Base-by-base conservation (phyloP, 2,329 filamentous ascomycete species). In the Lasiodiplodia gonubiensis region DNA sequence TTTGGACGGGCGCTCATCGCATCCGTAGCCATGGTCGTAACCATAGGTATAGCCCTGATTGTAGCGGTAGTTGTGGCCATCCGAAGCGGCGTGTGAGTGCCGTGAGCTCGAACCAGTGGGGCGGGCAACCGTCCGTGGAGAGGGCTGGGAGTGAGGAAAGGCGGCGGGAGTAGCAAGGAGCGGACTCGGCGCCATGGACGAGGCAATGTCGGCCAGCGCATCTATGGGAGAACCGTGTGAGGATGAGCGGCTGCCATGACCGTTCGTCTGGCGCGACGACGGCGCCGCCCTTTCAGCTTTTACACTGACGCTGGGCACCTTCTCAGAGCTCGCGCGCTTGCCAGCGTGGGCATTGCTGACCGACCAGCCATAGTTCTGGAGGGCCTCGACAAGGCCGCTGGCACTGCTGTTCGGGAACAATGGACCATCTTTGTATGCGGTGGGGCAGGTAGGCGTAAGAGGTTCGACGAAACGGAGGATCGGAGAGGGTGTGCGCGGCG, bases 1-100 rank as follows among this genome's bases (percentile, higher is more conserved):
- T 76, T 90, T 90, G 23, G 85, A 77, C 4, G 87, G 86, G 55
- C 85, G 82, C 71, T 88, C 83, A 57, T 78, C 73, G 25, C 74
- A 70, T 51, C 70, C 70, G 37, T 64, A 54, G 30, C 59, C 61
- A 25, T 59, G 25, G 23, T 59, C 42, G 12, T 65, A 64, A n/a
- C 61, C 67, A 37, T 65, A 51, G 42, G 35, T 65, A 6, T 65
- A 42, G 3, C 42, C 59, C 21, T 67, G 66, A 18, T 21, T 49
- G 23, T 54, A 54, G 33, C 66, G 57, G 42, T 67, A 64, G 66
- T 33, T 55, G 23, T 67, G 59, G 39, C 57, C 59, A 51, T 67
- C 66, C 37, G 66, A 67, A 46, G 55, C 57, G n/a, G 59, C 49
- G 86, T 85, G 48, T 89, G 30, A 21, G 25, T 67, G 66, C 16